Base-by-base conservation (phyloP, 352 stramenopile species). In the Pythium rishiriense region DNA sequence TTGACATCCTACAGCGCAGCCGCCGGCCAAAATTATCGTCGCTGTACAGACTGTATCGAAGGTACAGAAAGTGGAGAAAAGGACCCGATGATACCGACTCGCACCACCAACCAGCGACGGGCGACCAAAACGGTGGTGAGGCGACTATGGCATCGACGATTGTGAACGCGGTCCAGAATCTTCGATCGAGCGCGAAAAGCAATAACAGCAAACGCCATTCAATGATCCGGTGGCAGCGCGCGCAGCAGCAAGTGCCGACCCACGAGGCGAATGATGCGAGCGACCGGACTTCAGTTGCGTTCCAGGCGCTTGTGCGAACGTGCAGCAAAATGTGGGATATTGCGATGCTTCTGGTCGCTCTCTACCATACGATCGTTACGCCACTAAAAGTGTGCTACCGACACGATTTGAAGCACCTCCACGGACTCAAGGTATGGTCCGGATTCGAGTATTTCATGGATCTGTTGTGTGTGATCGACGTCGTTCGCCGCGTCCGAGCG, bases 341-440 rank as follows among this genome's bases (percentile, higher is more conserved):
- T 0, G 1, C 69, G 6, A 80, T 88, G 68, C 60, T 90, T 0
- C 21, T 85, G 21, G 60, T 83, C 19, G 64, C 73, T 8, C 35
- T 80, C 0, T 91, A 90, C 56, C 70, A 79, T 29, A 62, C 71
- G 21, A 25, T 84, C 3, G 52, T 75, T 21, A 76, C 69, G 0
- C 78, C 80, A 1, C 76, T 88, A 45, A 92, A 90, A 28, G 75
- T 85, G 11, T 85, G 71, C 22, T 90, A 88, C 26, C 73, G 69
- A 2, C 51, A 75, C 22, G 80, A 88, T 19, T 58, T 92, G 6
- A 31, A 64, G 2, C 24, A 67, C 17, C 39, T 81, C 11, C 45
- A 65, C 3, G 28, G 48, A 0, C 62, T 90, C 10, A 66, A 46
- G 15, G 55, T 51, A 14, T 91, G 83, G 83, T 76, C 76, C 0